Evolutionary conservation across 257 asterid species (phyloP).

Genomic region (Solanum etuberosum): DNA sequence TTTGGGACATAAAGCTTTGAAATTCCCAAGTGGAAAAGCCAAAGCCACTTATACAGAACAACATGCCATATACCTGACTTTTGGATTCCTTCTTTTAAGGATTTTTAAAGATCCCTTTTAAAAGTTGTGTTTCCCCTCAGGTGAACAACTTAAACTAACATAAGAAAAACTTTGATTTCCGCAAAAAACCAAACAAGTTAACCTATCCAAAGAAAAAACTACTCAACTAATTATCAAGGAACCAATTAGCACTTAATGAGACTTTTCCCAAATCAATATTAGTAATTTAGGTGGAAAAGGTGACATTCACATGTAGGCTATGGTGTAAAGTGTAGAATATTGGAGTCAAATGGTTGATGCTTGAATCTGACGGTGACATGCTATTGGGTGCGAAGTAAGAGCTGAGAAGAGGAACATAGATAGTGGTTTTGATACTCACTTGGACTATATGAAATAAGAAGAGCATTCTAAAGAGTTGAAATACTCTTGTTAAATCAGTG

Average conservation of each 20-base stretch:
- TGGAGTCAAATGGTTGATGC: neutral
- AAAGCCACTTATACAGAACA: neutral
- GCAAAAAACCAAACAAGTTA: neutral
- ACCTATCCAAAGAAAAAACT: neutral
- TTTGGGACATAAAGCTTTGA: neutral
- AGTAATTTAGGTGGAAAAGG: neutral
- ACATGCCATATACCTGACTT: neutral
- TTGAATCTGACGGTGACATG: neutral
- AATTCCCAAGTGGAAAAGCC: neutral
- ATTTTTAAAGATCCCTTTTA: neutral
- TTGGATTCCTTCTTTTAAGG: neutral
- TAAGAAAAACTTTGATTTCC: neutral
- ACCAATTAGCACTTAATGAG: neutral
- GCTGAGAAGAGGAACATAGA: neutral
- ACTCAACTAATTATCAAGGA: neutral
- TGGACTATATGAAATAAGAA: neutral
- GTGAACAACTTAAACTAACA: neutral
- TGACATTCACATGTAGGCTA: neutral
- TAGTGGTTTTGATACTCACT: neutral
- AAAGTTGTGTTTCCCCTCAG: neutral
- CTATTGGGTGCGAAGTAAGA: neutral
- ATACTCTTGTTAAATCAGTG: neutral
- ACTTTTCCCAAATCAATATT: neutral
- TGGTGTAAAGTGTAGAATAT: neutral
- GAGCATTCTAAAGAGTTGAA: neutral